These are phyloP conservation scores for Tuber aestivum DNA, from an alignment of 495 filamentous ascomycete species.

Conservation along the genomic window DNA sequence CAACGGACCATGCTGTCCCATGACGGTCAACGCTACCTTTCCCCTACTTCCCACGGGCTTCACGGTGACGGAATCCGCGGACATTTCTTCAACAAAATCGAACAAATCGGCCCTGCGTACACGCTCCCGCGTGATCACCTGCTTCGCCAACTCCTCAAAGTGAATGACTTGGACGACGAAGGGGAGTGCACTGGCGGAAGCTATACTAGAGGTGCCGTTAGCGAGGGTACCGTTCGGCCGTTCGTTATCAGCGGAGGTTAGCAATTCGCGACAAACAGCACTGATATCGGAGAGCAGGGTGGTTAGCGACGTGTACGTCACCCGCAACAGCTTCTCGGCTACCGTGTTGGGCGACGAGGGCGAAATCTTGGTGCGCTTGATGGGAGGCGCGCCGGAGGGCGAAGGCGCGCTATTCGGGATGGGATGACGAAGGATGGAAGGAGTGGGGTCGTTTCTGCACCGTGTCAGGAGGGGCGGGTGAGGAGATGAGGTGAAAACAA, in stretches of 20 bases:
- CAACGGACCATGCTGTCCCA: constrained; percentile 36
- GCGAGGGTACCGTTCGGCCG: background rate
- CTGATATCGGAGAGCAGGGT: constrained; percentile 31
- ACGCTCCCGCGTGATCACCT: constrained; percentile 33
- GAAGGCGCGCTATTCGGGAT: constrained; percentile 15
- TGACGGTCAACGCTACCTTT: constrained; percentile 41
- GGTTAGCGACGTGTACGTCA: constrained; percentile 26
- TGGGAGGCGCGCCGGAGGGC: constrained; percentile 22
- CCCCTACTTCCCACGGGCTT: constrained; percentile 11
- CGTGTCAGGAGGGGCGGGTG: constrained; percentile 12
- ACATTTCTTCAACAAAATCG: constrained; percentile 34
- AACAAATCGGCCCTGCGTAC: constrained; percentile 29
- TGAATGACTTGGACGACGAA: constrained; percentile 30
- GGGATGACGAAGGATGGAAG: constrained; percentile 30
- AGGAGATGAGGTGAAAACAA: background rate
- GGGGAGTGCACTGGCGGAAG: constrained; percentile 9
- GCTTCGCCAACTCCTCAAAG: constrained; percentile 34
- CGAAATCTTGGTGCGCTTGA: constrained; percentile 37
- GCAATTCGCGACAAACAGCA: constrained; percentile 31
- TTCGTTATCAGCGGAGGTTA: constrained; percentile 3
- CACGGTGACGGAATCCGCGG: constrained; percentile 11
- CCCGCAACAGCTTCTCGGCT: constrained; percentile 21
- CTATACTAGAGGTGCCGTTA: constrained; percentile 12
- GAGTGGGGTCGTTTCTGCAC: constrained; percentile 33
- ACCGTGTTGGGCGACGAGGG: constrained; percentile 33